Percentiles rank a stretch among this genome's conserved stretches.
Conservation (phyloP, 768 basidiomycete genomes). For the Pleurotus cornucopiae region DNA sequence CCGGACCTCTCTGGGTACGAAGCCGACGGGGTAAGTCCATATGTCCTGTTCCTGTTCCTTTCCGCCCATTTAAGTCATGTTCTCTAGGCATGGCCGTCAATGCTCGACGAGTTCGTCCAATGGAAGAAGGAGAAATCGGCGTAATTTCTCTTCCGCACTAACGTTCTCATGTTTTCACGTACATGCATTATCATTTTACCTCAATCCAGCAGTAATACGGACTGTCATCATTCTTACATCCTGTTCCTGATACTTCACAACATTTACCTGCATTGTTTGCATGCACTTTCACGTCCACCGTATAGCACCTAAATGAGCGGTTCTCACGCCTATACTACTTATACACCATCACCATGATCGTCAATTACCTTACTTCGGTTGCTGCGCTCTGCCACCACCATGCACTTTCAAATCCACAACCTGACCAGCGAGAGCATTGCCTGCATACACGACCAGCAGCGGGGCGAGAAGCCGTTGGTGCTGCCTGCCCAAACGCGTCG, state of each 20-base stretch:
- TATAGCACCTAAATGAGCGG: too few relatives aligned
- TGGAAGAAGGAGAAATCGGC: slow-evolving; percentile 48
- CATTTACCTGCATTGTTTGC: too few relatives aligned
- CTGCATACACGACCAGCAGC: slow-evolving; percentile 3
- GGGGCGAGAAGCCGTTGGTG: slow-evolving; percentile 1
- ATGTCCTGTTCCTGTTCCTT: not conserved
- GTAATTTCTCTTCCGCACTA: too few relatives aligned
- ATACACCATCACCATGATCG: too few relatives aligned
- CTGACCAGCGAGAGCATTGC: slow-evolving; percentile 1
- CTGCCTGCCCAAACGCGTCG: not conserved
- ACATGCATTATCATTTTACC: too few relatives aligned
- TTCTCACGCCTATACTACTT: too few relatives aligned
- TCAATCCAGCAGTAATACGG: too few relatives aligned
- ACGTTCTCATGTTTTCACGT: too few relatives aligned
- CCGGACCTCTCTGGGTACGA: slow-evolving; percentile 65
- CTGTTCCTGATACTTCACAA: too few relatives aligned
- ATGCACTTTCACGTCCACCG: too few relatives aligned
- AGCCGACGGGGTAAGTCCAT: slow-evolving; percentile 62
- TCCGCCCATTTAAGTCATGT: not conserved
- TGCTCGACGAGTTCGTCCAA: slow-evolving; percentile 72
- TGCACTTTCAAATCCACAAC: slow-evolving; percentile 5
- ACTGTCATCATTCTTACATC: too few relatives aligned
- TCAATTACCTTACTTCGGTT: too few relatives aligned
- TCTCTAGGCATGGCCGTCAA: slow-evolving; percentile 74
- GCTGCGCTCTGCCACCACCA: not conserved